These are phyloP conservation scores for Chaetomiaceae sp. DNA, from an alignment of 2,329 filamentous ascomycete genomes.

Conservation along the genomic window DNA sequence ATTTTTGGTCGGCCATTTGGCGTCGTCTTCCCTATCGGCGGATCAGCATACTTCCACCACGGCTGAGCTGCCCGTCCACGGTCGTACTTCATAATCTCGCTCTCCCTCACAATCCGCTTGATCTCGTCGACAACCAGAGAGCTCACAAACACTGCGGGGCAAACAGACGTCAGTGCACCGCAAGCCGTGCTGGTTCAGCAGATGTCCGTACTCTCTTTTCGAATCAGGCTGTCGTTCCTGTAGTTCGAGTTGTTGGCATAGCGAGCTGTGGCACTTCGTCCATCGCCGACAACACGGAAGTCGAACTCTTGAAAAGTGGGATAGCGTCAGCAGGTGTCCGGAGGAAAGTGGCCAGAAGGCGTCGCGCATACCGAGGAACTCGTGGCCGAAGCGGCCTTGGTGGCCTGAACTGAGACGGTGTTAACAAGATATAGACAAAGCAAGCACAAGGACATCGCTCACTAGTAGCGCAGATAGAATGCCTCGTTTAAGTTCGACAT, in stretches of 20 bases:
- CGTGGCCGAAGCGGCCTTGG: conserved; percentile 93
- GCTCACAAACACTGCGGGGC: conserved; percentile 86
- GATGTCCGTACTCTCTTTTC: conserved; percentile 84
- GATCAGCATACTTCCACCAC: conserved; percentile 24
- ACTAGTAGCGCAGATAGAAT: conserved; percentile 98
- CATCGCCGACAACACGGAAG: conserved; percentile 86
- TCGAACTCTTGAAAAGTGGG: conserved; percentile 69
- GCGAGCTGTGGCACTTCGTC: conserved; percentile 84
- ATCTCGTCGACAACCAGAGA: conserved; percentile 86
- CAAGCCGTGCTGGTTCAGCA: background rate
- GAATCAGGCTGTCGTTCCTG: conserved; percentile 94
- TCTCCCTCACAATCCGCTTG: conserved; percentile 93
- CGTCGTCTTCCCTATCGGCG: conserved; percentile 77
- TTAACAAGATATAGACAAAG: conserved; percentile 14
- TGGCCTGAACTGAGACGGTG: conserved; percentile 72
- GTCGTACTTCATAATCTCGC: conserved; percentile 92
- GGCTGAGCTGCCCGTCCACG: background rate
- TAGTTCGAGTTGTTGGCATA: conserved; percentile 99
- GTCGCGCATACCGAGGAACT: conserved; percentile 72
- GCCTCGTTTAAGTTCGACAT: conserved; percentile 70
- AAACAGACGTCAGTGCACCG: background rate
- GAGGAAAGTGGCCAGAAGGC: background rate
- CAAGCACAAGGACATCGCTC: conserved; percentile 33
- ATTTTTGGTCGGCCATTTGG: conserved; percentile 98
- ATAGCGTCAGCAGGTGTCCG: background rate